Conservation (phyloP, 169 alveolate species). For the Ophryocystis elektroscirrha region DNA sequence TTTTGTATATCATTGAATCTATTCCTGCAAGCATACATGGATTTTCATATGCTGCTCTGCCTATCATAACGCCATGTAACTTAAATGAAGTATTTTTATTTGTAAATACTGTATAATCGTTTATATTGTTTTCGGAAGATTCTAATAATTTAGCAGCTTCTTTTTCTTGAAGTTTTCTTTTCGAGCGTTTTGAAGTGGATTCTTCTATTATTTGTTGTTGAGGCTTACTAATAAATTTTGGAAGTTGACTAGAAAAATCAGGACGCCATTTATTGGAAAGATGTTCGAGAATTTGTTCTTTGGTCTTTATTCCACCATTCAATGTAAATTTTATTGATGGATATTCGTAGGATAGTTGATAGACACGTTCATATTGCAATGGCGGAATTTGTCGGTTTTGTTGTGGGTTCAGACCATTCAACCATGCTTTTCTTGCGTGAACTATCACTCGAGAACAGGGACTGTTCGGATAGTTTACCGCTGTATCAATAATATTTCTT, state of each 20-base stretch:
- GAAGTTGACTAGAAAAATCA: neutral
- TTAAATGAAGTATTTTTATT: neutral
- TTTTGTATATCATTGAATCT: slow-evolving; percentile 18
- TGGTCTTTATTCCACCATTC: slow-evolving; percentile 65
- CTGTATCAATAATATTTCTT: slow-evolving; percentile 33
- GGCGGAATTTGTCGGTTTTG: slow-evolving; percentile 74
- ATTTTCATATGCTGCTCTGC: slow-evolving; percentile 27
- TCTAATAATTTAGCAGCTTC: neutral
- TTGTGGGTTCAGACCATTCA: slow-evolving; percentile 66
- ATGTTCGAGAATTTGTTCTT: slow-evolving; percentile 31
- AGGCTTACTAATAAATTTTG: neutral
- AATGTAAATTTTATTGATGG: slow-evolving; percentile 60
- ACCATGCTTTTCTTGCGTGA: slow-evolving; percentile 79
- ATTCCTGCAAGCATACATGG: slow-evolving; percentile 23
- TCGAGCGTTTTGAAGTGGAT: slow-evolving; percentile 2
- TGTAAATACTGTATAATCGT: neutral
- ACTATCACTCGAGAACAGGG: slow-evolving; percentile 57
- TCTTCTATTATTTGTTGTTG: neutral
- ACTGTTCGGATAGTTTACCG: slow-evolving; percentile 15
- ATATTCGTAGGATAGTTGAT: slow-evolving; percentile 46
- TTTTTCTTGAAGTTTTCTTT: neutral
- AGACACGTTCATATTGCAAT: slow-evolving; percentile 62
- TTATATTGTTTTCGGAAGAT: neutral
- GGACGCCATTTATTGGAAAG: slow-evolving; percentile 12
- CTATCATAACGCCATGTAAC: slow-evolving; percentile 31